Conservation (phyloP, 768 basidiomycete species). For the Lentinula raphanica region DNA sequence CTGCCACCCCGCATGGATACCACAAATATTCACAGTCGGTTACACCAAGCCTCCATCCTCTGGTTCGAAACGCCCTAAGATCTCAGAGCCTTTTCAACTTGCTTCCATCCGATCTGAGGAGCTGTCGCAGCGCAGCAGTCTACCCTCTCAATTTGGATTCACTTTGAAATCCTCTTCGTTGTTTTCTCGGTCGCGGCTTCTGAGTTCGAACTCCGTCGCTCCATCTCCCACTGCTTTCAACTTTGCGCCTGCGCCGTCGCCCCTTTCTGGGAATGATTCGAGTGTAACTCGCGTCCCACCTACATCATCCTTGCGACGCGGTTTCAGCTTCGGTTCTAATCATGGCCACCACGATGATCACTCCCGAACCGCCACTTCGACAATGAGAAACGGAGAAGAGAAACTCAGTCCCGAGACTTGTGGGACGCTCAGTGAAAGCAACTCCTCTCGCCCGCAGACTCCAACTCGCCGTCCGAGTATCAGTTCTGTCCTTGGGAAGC, state of each 20-base stretch:
- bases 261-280: background rate
- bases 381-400: too few relatives aligned
- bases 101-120: background rate
- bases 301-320: background rate
- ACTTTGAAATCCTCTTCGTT: background rate
- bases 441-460: background rate
- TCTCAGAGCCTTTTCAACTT: slow-evolving; percentile 6
- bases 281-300: background rate
- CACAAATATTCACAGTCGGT: slow-evolving; percentile 6
- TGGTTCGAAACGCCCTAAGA: background rate
- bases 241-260: background rate
- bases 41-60: slow-evolving; percentile 2
- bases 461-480: background rate
- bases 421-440: too few relatives aligned
- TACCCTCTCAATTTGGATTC: background rate
- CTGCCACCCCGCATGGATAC: slow-evolving; percentile 5
- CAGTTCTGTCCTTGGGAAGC: background rate
- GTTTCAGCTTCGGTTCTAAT: slow-evolving; percentile 4
- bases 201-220: background rate
- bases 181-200: background rate
- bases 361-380: background rate
- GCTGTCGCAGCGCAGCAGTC: background rate
- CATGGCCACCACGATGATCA: background rate
- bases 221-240: background rate
- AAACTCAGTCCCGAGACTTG: too few relatives aligned